Base-by-base conservation (phyloP, 2,329 filamentous ascomycete species). In the Cercospora zeae-maydis region DNA sequence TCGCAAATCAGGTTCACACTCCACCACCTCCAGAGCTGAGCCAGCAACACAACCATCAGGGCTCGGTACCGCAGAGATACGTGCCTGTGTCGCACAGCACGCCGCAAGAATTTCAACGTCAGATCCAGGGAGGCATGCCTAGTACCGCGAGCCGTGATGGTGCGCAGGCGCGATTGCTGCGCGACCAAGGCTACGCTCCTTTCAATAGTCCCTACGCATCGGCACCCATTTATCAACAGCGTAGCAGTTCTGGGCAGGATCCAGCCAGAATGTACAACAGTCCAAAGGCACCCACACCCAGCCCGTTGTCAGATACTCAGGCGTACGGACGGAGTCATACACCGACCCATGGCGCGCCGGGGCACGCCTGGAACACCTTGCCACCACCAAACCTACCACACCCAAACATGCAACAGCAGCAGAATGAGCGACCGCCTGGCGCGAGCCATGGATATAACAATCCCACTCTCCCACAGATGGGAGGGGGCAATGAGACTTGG, bases 51-150 rank as follows among this genome's bases (percentile, higher is more conserved):
- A 64, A 68, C 33, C 57, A 61, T 24, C 55, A 56, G 7, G 66
- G 58, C 27, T 60, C 61, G 30, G 49, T 36, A 36, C 37, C 47
- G 31, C 65, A 67, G 64, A 65, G 37, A 36, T 65, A 55, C 31
- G 57, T 62, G 10, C 61, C 64, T 42, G 61, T 68, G n/a, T 58
- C 61, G 45, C 68, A 81, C 63, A 78, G 79, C 61, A 79, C 78
- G 1, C 67, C 78, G 11, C 76, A 78, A 55, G 78, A 80, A 2
- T 81, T 81, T 45, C 77, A 80, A 55, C 67, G 67, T 30, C 70
- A 72, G 54, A 69, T 74, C 31, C 61, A 68, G 31, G 52, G 61
- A 21, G 65, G 70, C 24, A 65, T 70, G 59, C 69, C 71, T 7
- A 73, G 71, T 61, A 70, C 74, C n/a, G 68, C 72, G 8, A 74